Evolutionary conservation across 257 asterid genomes (phyloP), one percentile per base, ranked within the genome.

Genomic region (Nicotiana undulata): DNA sequence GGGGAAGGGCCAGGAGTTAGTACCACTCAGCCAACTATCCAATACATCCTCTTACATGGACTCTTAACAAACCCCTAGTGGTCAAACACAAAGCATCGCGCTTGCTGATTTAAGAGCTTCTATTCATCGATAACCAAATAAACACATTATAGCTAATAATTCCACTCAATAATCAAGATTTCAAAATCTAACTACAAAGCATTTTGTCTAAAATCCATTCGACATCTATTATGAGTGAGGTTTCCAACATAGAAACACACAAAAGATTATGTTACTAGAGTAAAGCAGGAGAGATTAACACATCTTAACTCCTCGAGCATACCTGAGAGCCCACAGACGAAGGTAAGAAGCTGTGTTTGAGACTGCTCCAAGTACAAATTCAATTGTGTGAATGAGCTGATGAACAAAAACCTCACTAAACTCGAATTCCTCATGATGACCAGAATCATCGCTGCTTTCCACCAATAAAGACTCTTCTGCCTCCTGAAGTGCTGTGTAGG

Each of bases 311-410:
- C 56, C 81, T 66, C 76, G 75, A 80, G 76, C 61, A 79, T 88
- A 96, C 99, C 99, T 96, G 85, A 96, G 98, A 75, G 99, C 99
- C 99, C 99, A 96, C 83, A 96, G 86, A 83, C 98, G 99, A 84
- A 96, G 99, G 90, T 96, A 96, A 12, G 98, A 96, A 85, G 99
- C 99, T 24, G 99, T 94, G 86, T 96, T 94, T 72, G 99, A 96
- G 82, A 96, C 99, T 61, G 99, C 99, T 63, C 99, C 98, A 81
- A 96, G 98, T 83, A 96, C 99, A 91, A 96, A 96, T 85, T 96
- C 99, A 75, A 96, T 96, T 63, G 98, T 94, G 86, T 96, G 99
- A 52, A 96, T 96, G 79, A 96, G 98, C 86, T 96, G 99, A 86
- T 96, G 98, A 65, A 96, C 97, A 83, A 96, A 89, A 75, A 96